A percentile compares a stretch with the other conserved stretches of the same genome.
Evolutionary conservation across 2,329 filamentous ascomycete species (phyloP).

Genomic region (Ophiostoma fasciatum): DNA sequence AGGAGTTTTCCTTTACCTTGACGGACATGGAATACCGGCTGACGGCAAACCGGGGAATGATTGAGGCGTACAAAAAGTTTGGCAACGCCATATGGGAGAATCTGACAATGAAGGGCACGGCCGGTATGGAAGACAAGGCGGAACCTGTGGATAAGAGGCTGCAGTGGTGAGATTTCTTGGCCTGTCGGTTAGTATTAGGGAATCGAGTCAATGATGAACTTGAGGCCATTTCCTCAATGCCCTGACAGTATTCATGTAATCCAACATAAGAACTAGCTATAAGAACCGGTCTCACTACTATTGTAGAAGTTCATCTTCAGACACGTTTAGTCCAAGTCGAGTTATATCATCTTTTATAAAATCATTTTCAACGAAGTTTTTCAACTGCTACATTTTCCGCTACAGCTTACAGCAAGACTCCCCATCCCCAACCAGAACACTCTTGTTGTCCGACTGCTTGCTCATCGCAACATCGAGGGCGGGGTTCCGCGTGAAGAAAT

Average conservation of each 20-base stretch:
- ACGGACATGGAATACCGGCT: slow-evolving; percentile 25
- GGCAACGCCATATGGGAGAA: slow-evolving; percentile 14
- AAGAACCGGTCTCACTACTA: no score
- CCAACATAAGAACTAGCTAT: no score
- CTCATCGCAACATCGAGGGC: slow-evolving; percentile 7
- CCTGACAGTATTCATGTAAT: no score
- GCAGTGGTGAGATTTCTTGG: background rate
- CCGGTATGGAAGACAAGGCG: background rate
- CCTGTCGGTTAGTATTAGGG: no score
- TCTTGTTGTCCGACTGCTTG: slow-evolving; percentile 7
- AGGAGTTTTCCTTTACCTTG: slow-evolving; percentile 20
- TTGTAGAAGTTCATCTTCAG: no score
- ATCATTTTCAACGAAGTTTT: no score
- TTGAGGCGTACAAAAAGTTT: slow-evolving; percentile 23
- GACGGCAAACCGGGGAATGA: slow-evolving; percentile 22
- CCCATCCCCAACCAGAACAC: slow-evolving; percentile 1
- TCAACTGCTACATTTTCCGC: no score
- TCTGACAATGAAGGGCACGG: background rate
- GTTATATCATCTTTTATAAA: no score
- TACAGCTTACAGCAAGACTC: background rate
- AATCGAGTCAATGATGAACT: no score
- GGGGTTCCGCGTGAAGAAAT: slow-evolving; percentile 9
- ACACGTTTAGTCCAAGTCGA: no score
- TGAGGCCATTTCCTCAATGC: no score
- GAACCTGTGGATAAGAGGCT: background rate